Base-by-base conservation (phyloP, 2,329 filamentous ascomycete species). In the Fusarium virguliforme region DNA sequence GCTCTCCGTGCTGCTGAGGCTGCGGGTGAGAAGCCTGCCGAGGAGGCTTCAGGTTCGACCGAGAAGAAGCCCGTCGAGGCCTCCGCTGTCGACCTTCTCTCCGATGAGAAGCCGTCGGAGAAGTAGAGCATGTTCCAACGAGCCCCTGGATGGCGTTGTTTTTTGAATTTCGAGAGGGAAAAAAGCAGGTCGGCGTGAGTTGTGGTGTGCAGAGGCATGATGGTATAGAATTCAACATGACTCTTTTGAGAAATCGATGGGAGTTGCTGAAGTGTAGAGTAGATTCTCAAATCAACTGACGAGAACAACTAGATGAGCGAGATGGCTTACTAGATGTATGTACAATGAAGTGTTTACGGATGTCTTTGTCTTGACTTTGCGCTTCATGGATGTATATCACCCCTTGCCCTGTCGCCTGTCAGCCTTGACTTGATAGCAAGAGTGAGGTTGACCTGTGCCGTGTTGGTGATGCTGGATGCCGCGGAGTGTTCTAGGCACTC, bases 211-310 rank as follows among this genome's bases (percentile, higher is more conserved):
- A 53, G 53, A 56, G 56, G 38, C 51, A 24, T 41, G 60, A 61
- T 46, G 60, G 41, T 8, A 60, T 59, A 61, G 55, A 68, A 64
- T 57, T 59, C 38, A 68, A 60, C 28, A 66, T 50, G 62, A 26
- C 57, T 48, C 41, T 35, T 24, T 32, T 26, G 56, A 63, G 65
- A 65, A 71, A 60, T 48, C 60, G 37, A 59, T 57, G 50, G 46
- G 61, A 50, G 62, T 57, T 67, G 46, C 30, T 51, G 35, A 13
- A 64, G 48, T 74, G 72, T 66, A 75, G 68, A 74, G 60, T 65
- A 63, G 64, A 72, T 75, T 71, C 55, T 61, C 57, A 72, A 62
- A 73, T 74, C 65, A 68, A 74, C 58, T 65, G 60, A 74, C 35
- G 64, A 71, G 64, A 63, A 74, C 46, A 50, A 70, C 38, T 62